These are phyloP conservation scores for Debaryomyces coudertii DNA, from an alignment of 1,139 yeast genomes.

Conservation along the genomic window DNA sequence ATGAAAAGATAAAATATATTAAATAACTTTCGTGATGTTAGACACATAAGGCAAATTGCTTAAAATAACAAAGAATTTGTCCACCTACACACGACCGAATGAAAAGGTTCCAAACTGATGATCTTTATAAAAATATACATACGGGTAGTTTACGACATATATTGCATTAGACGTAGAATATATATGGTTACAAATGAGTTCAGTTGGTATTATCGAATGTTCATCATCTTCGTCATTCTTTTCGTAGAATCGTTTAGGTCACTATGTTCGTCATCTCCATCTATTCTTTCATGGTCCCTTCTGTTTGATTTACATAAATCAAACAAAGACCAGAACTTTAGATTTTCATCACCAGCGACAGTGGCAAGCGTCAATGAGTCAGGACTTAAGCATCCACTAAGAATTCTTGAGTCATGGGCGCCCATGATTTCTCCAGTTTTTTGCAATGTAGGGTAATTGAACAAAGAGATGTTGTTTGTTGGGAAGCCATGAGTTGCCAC, in stretches of 20 bases:
- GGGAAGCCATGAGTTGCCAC: slow-evolving; percentile 97
- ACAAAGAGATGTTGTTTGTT: slow-evolving; percentile 78
- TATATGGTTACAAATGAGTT: neutral
- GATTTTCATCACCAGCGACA: slow-evolving; percentile 94
- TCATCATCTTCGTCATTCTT: slow-evolving; percentile 31
- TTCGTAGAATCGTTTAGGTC: slow-evolving; percentile 23
- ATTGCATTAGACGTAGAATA: neutral
- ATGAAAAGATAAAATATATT: neutral
- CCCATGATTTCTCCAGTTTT: slow-evolving; percentile 84
- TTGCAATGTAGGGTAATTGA: slow-evolving; percentile 83
- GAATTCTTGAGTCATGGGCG: slow-evolving; percentile 90
- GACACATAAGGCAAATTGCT: neutral
- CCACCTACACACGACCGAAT: slow-evolving; percentile 3
- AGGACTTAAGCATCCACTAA: slow-evolving; percentile 84
- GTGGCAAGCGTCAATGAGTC: slow-evolving; percentile 91
- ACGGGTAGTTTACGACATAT: neutral
- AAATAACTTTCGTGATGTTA: neutral
- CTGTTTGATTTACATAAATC: slow-evolving; percentile 52
- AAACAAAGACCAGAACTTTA: slow-evolving; percentile 93
- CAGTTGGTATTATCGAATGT: slow-evolving; percentile 20
- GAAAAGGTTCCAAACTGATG: slow-evolving; percentile 2
- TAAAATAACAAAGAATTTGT: neutral
- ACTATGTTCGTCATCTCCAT: slow-evolving; percentile 23
- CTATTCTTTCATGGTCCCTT: slow-evolving; percentile 21
- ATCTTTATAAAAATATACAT: neutral